Base-by-base conservation (phyloP, 148 eudicot species). In the Nepenthes mirabilis region DNA sequence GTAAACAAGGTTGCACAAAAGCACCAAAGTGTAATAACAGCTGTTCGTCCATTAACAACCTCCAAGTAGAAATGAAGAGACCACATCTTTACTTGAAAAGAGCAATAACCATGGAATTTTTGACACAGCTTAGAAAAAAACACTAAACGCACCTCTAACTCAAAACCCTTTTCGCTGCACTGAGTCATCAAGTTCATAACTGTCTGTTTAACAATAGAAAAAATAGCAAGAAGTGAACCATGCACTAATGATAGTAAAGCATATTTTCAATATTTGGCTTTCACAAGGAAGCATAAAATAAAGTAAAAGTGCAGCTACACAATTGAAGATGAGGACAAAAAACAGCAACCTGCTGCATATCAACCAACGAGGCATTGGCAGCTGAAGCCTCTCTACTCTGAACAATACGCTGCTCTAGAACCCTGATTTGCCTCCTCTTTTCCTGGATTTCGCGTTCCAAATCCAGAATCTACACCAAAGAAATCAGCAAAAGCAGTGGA, bases 371-470 rank as follows among this genome's bases (percentile, higher is more conserved):
- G 50, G 95, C 77, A 78, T 81, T 89, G 55, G 91, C 83, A 69
- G 70, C 75, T 57, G 99, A 82, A 70, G 87, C 82, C 77, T 89
- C 90, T 32, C 91, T 87, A 70, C 80, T 75, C 67, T 86, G 95
- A 62, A 72, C 68, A 14, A 93, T 93, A 12, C 87, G 85, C 69
- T 89, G 91, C 73, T 93, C 99, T 65, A 93, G 67, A 64, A 74
- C 75, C 79, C 84, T 86, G 95, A 86, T 82, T 65, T 89, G 97
- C 76, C 71, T 86, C 60, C 77, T 74, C 74, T 93, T 93, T 48
- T 89, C 97, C 66, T 79, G 78, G 63, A 93, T 89, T 72, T 89
- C 99, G 73, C 36, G 70, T 79, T 93, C 99, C 79, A 93, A 77
- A 72, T 70, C 79, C 65, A 84, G 87, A 63, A 93, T 79, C 99